Evolutionary conservation across 495 filamentous ascomycete genomes (phyloP), one percentile per base, ranked within the genome.

Genomic region (Penicillium verhagenii): DNA sequence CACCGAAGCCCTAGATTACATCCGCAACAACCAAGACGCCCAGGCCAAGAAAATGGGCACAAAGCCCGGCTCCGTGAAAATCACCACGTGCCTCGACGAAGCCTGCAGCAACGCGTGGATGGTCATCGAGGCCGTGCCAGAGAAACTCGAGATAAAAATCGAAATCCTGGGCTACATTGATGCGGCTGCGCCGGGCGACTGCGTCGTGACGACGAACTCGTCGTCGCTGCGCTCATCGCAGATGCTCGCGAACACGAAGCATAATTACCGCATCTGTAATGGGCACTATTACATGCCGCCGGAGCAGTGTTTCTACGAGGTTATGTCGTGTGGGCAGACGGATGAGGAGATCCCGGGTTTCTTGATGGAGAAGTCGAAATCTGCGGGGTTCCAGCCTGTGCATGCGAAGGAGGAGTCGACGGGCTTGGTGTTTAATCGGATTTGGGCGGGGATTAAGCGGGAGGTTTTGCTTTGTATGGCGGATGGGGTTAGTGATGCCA

Each of bases 371-470:
- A n/a, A n/a, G n/a, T n/a, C n/a, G n/a, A 79, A 85, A 53, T 78
- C 75, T 5, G 80, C 76, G 4, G 82, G 82, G 52, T 72, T 45
- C n/a, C n/a, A 45, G 42, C 6, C 20, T 10, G 7, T 10, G 21
- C n/a, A n/a, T n/a, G n/a, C n/a, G n/a, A n/a, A n/a, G n/a, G 7
- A 23, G 19, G 18, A 29, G 4, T 25, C 16, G 16, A 20, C 25
- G 3, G 26, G 68, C 8, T 78, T 84, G 57, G 74, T 85, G 19
- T 78, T 82, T 63, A 82, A 83, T 47, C 78, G 82, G 0, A 69
- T 85, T 19, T 85, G 80, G 80, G 81, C 78, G 0, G 79, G 80
- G 5, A 66, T 83, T 53, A 82, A 85, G 59, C 71, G 79, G 4
- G 81, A 83, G 53, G 71, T 70, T 14, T 50, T 84, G 20, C 63